Conservation (phyloP, 2,329 filamentous ascomycete species). For the Penicillium sp. region DNA sequence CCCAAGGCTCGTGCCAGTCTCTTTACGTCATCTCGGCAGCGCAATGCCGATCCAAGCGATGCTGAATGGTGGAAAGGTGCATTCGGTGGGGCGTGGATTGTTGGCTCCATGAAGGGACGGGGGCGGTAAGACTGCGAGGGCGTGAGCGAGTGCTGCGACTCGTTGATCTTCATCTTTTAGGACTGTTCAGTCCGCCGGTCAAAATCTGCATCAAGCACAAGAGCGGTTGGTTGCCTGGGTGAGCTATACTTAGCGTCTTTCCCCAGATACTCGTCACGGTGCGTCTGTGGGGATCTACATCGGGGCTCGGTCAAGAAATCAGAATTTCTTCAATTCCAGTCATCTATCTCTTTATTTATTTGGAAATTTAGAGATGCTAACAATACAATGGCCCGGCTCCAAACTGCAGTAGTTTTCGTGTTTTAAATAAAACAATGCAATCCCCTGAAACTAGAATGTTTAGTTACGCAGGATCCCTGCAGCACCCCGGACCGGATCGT, state of each 20-base stretch:
- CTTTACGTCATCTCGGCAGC: conserved; percentile 23
- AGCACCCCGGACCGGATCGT: conserved; percentile 1
- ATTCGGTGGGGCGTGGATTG: background rate
- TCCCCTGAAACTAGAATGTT: too few relatives aligned
- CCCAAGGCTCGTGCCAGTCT: background rate
- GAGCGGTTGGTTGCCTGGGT: background rate
- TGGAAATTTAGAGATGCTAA: background rate
- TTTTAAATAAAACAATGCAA: too few relatives aligned
- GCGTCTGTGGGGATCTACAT: background rate
- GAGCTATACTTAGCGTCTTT: background rate
- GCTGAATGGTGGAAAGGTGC: background rate
- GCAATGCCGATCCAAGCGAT: conserved; percentile 16
- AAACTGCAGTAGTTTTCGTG: too few relatives aligned
- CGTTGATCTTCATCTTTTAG: background rate
- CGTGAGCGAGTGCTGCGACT: background rate
- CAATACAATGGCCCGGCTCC: too few relatives aligned
- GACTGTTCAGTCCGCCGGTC: background rate
- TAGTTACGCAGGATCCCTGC: background rate
- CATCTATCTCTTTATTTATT: background rate
- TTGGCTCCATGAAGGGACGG: background rate
- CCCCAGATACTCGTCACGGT: background rate
- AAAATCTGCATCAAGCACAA: background rate
- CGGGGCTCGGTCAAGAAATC: background rate
- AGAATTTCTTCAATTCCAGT: background rate
- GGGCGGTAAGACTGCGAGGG: background rate